Evolutionary conservation across 164 flowering plant genomes (phyloP).

Genomic region (Pachysandra terminalis): DNA sequence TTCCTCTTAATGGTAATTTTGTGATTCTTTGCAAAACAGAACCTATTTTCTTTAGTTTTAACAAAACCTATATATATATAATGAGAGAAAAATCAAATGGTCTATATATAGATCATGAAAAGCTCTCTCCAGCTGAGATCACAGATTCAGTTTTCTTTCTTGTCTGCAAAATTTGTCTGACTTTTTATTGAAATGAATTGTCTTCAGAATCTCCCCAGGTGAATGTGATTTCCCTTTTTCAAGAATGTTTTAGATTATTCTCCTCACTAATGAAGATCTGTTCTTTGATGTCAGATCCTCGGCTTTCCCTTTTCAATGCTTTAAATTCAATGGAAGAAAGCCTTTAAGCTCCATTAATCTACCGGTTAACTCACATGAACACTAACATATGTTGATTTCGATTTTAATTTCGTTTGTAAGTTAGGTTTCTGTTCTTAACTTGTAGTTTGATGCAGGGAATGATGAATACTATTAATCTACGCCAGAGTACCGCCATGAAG

Average conservation of each 20-base stretch:
- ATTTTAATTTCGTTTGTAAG: not conserved
- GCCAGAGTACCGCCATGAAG: slow-evolving; percentile 20
- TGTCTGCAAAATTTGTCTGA: too few relatives aligned
- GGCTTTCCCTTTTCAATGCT: slow-evolving; percentile 24
- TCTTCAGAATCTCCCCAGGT: slow-evolving; percentile 44
- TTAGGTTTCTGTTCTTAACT: not conserved
- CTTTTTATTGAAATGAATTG: slow-evolving; percentile 30
- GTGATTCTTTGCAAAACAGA: too few relatives aligned
- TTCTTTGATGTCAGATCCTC: slow-evolving; percentile 31
- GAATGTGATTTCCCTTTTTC: not conserved
- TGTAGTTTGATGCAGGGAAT: slow-evolving; percentile 15
- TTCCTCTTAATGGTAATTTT: too few relatives aligned
- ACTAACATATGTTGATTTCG: too few relatives aligned
- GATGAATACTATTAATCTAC: slow-evolving; percentile 19
- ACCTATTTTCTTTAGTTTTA: too few relatives aligned
- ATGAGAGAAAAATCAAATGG: too few relatives aligned
- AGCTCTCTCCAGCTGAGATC: too few relatives aligned
- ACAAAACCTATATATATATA: too few relatives aligned
- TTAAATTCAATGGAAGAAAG: slow-evolving; percentile 22
- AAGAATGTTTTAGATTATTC: too few relatives aligned
- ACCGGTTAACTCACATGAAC: not conserved
- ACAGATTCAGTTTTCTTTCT: too few relatives aligned
- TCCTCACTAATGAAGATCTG: not conserved
- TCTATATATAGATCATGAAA: too few relatives aligned
- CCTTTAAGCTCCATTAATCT: slow-evolving; percentile 12